A percentile compares a stretch with the other conserved stretches of the same genome.
phyloP scores from a whole-genome alignment of 2,329 filamentous ascomycete genomes.

The Ophiostoma perfectum region DNA sequence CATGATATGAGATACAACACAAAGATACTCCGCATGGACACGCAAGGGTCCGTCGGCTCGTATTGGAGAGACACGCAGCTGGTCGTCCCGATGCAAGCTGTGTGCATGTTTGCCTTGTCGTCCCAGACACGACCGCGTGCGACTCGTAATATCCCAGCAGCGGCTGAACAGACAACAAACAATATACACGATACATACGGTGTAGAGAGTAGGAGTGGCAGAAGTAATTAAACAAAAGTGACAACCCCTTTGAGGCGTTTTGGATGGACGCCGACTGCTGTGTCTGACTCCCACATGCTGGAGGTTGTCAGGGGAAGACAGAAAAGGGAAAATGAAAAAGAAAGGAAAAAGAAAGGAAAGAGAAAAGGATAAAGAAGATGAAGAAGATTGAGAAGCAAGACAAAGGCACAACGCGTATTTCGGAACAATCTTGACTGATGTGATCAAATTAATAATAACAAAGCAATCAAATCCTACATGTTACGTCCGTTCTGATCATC shows the following conservation, averaged over 20 bases:
- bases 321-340: too few relatives aligned
- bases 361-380: too few relatives aligned
- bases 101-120: conserved; percentile 1
- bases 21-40: neutral
- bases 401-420: too few relatives aligned
- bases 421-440: too few relatives aligned
- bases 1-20: neutral
- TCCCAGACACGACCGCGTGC: neutral
- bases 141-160: neutral
- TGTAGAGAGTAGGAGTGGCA: neutral
- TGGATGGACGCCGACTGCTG: too few relatives aligned
- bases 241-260: too few relatives aligned
- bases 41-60: neutral
- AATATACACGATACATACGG: neutral
- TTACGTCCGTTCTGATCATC: neutral
- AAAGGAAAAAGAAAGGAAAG: too few relatives aligned
- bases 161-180: neutral
- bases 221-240: neutral
- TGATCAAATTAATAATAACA: too few relatives aligned
- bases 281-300: too few relatives aligned
- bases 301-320: too few relatives aligned
- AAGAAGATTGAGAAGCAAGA: too few relatives aligned
- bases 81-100: neutral
- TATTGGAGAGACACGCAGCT: neutral
- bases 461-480: neutral